Percentiles rank a stretch among this genome's conserved stretches.
phyloP scores from a whole-genome alignment of 108 stramenopile species.

The Parmales sp. region DNA sequence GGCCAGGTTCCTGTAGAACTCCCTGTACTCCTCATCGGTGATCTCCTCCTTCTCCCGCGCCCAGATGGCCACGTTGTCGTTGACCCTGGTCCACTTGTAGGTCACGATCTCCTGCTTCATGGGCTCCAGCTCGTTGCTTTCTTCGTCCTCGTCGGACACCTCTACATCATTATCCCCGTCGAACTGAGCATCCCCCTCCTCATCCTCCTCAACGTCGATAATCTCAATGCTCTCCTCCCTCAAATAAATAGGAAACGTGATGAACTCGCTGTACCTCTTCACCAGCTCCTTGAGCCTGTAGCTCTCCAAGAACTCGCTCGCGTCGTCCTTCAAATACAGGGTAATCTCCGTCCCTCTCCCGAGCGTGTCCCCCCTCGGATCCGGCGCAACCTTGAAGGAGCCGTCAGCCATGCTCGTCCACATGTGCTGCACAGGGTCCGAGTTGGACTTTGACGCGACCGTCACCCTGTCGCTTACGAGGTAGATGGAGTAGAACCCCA shows the following conservation, averaged over 20 bases:
- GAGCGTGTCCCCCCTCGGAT: conserved; percentile 93
- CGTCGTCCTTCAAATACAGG: conserved; percentile 96
- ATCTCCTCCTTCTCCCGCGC: conserved; percentile 88
- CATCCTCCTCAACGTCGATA: conserved; percentile 65
- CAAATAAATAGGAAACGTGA: conserved; percentile 92
- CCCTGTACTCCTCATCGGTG: conserved; percentile 94
- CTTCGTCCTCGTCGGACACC: conserved; percentile 26
- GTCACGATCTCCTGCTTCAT: conserved; percentile 71
- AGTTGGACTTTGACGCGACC: conserved; percentile 86
- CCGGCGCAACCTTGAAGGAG: conserved; percentile 76
- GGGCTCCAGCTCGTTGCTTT: conserved; percentile 56
- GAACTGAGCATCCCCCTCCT: conserved; percentile 44
- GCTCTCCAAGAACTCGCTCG: conserved; percentile 30
- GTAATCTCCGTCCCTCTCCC: conserved; percentile 97
- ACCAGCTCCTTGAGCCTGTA: conserved; percentile 18
- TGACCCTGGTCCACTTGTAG: conserved; percentile 81
- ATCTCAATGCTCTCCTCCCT: conserved; percentile 63
- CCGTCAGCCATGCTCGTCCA: conserved; percentile 91
- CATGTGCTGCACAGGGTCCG: conserved; percentile 75
- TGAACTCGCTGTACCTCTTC: conserved; percentile 94
- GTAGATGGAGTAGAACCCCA: conserved; percentile 97
- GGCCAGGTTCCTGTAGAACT: conserved; percentile 67
- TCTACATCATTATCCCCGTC: conserved; percentile 26
- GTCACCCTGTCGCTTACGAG: conserved; percentile 81
- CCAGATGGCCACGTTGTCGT: conserved; percentile 94